Percentiles rank a stretch among this genome's conserved stretches.
Evolutionary conservation across 1,284 basidiomycete species (phyloP).

Genomic region (Boletellus deceptivus): DNA sequence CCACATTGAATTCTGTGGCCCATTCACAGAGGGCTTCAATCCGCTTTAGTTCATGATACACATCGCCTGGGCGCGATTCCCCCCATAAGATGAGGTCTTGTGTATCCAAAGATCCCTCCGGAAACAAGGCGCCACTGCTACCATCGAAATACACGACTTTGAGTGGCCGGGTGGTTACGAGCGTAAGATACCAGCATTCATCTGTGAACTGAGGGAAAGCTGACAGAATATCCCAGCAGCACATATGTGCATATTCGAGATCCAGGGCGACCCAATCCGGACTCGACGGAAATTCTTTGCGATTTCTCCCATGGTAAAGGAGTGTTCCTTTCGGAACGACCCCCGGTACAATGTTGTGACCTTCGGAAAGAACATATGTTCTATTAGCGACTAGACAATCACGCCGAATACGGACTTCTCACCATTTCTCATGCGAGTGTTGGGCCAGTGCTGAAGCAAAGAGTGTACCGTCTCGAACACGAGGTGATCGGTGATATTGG

Average conservation of each 20-base stretch:
- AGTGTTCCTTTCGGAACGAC: constrained; percentile 40
- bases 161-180: constrained; percentile 36
- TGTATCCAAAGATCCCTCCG: neutral
- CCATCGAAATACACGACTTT: constrained; percentile 46
- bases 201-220: neutral
- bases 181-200: constrained; percentile 41
- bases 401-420: no score
- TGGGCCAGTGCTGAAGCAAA: no score
- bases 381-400: neutral
- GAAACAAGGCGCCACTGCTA: constrained; percentile 36
- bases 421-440: no score
- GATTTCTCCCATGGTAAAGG: constrained; percentile 41
- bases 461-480: no score
- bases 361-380: constrained; percentile 15
- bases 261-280: constrained; percentile 44
- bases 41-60: no score
- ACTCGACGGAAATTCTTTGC: constrained; percentile 27
- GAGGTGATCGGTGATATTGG: no score
- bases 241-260: constrained; percentile 42
- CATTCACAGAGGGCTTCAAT: no score
- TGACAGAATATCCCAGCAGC: constrained; percentile 24
- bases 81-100: neutral
- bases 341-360: constrained; percentile 45
- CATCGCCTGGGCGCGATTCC: neutral
- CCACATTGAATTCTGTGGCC: no score